Percentiles rank a stretch among this genome's conserved stretches.
Conservation (phyloP, 169 alveolate species). For the Eimeria sp. region DNA sequence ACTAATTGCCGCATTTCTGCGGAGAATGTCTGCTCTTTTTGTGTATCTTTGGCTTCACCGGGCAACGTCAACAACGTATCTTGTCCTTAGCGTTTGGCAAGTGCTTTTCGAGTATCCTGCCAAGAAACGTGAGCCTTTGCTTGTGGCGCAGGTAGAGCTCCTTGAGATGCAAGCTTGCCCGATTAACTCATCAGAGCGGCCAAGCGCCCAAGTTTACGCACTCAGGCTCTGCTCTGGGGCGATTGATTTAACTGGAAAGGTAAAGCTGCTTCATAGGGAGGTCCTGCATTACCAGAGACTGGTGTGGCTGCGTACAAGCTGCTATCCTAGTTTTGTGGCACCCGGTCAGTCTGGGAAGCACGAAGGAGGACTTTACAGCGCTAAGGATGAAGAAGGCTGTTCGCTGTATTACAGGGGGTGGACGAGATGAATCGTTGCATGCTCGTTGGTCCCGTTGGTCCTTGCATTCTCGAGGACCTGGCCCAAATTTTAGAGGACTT, state of each 20-base stretch:
- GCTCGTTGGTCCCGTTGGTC: conserved; percentile 23
- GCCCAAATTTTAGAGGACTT: conserved; percentile 41
- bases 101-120: background rate
- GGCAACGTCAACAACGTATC: background rate
- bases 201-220: conserved; percentile 28
- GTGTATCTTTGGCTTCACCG: background rate
- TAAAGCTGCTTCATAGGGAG: background rate
- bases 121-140: background rate
- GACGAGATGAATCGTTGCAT: conserved; percentile 76
- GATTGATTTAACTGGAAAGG: conserved; percentile 75
- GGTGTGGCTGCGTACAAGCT: background rate
- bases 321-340: background rate
- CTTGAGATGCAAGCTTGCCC: conserved; percentile 41
- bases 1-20: background rate
- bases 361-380: background rate
- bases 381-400: too few species aligned
- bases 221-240: conserved; percentile 50
- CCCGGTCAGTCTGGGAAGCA: background rate
- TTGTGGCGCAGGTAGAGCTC: background rate
- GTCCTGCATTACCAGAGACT: background rate
- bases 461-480: conserved; percentile 44
- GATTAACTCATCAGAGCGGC: background rate
- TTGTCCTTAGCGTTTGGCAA: background rate
- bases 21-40: too few species aligned
- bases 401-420: conserved; percentile 2